A percentile compares a stretch with the other conserved stretches of the same genome.
Conservation (phyloP, 2,329 filamentous ascomycete species). For the Blumeria graminis region DNA sequence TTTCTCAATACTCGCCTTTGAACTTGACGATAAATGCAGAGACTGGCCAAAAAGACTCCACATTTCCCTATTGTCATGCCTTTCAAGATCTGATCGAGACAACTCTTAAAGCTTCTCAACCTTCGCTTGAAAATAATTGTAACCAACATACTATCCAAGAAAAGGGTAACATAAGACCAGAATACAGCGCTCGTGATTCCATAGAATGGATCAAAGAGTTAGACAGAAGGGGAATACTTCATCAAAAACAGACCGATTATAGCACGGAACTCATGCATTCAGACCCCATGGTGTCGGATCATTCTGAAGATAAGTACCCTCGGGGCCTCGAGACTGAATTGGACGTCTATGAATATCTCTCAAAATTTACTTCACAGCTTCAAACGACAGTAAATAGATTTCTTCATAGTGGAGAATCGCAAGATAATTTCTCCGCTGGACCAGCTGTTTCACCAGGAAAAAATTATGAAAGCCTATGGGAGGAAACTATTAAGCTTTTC, state of each 20-base stretch:
- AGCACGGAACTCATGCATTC: background rate
- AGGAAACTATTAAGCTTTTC: background rate
- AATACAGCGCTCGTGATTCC: background rate
- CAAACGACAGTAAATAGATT: background rate
- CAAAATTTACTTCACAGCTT: background rate
- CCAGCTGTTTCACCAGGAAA: background rate
- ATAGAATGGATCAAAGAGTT: slow-evolving; percentile 2
- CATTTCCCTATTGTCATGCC: slow-evolving; percentile 11
- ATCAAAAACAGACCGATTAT: slow-evolving; percentile 3
- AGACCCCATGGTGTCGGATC: background rate
- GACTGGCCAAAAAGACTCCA: slow-evolving; percentile 1
- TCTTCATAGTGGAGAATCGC: background rate
- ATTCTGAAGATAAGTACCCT: background rate
- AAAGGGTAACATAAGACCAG: background rate
- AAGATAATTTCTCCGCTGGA: background rate
- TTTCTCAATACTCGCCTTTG: slow-evolving; percentile 15
- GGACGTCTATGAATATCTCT: background rate
- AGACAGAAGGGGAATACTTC: slow-evolving; percentile 1
- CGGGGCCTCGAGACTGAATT: background rate
- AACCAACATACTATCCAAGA: background rate
- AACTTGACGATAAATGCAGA: slow-evolving; percentile 4
- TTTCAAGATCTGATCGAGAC: slow-evolving; percentile 14
- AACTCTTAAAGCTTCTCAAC: slow-evolving; percentile 2
- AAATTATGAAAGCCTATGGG: background rate
- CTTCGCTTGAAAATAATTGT: background rate